A percentile compares a stretch with the other conserved stretches of the same genome.
phyloP scores from a whole-genome alignment of 495 filamentous ascomycete species.

The Chaetomium tenue region DNA sequence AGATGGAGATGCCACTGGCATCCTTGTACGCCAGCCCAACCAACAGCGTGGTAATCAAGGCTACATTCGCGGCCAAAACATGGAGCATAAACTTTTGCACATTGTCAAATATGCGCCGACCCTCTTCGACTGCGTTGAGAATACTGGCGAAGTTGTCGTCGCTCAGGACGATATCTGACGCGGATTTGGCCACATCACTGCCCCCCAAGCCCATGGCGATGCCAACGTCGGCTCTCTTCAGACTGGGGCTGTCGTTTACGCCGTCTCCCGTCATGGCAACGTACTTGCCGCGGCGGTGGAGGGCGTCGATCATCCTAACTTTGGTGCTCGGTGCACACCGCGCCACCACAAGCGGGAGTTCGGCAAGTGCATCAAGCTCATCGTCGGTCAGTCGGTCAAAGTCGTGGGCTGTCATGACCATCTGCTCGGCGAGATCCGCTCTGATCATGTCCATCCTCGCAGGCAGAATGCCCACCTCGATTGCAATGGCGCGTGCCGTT shows the following conservation, averaged over 20 bases:
- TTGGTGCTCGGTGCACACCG: too few species aligned
- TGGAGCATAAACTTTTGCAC: too few species aligned
- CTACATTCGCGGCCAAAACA: too few species aligned
- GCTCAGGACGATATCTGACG: too few species aligned
- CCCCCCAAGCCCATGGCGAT: constrained; percentile 41
- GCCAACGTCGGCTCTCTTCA: constrained; percentile 74
- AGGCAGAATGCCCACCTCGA: constrained; percentile 66
- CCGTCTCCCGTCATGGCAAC: constrained; percentile 71
- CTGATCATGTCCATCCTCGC: constrained; percentile 46
- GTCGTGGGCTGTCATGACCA: constrained; percentile 57
- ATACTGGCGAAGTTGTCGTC: too few species aligned
- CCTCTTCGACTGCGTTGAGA: too few species aligned
- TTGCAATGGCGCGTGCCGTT: constrained; percentile 51
- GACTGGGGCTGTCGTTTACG: constrained; percentile 76
- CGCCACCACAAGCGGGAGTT: too few species aligned
- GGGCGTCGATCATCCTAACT: constrained; percentile 56
- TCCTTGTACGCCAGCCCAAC: too few species aligned
- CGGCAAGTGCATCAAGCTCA: constrained; percentile 16
- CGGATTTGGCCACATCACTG: too few species aligned
- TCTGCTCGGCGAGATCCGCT: constrained; percentile 44
- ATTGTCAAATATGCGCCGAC: too few species aligned
- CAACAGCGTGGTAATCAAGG: too few species aligned
- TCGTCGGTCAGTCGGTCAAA: constrained; percentile 61
- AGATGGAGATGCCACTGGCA: too few species aligned
- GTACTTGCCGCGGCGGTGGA: constrained; percentile 58